Percentiles rank a stretch among this genome's conserved stretches.
Evolutionary conservation across 2,329 filamentous ascomycete genomes (phyloP).

Genomic region (Aspergillus sp.): DNA sequence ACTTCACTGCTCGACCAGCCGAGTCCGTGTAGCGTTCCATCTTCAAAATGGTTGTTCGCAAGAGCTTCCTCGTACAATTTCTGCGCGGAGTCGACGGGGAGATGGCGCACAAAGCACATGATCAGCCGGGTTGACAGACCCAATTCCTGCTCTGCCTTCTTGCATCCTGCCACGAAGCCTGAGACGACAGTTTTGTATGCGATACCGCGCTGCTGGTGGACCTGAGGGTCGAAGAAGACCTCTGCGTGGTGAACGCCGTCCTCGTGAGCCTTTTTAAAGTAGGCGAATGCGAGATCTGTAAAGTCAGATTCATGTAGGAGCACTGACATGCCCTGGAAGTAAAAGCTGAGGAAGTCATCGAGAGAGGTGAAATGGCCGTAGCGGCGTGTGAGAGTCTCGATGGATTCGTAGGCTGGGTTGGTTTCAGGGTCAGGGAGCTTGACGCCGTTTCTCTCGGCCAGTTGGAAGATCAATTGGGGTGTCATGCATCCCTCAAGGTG

Average conservation of each 20-base stretch:
- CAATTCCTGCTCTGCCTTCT: conserved; percentile 55
- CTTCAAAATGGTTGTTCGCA: conserved; percentile 32
- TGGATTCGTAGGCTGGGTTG: conserved; percentile 58
- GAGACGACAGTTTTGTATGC: conserved; percentile 56
- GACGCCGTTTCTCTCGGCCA: conserved; percentile 62
- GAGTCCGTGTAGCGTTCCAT: conserved; percentile 54
- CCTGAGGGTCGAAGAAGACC: conserved; percentile 76
- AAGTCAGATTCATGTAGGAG: conserved; percentile 62
- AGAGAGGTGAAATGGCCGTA: conserved; percentile 64
- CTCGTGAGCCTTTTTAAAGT: conserved; percentile 58
- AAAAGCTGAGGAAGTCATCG: conserved; percentile 71
- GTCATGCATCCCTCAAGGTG: conserved; percentile 72
- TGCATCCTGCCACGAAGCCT: conserved; percentile 57
- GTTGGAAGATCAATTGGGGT: conserved; percentile 61
- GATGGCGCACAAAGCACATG: conserved; percentile 65
- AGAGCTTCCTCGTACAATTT: conserved; percentile 36
- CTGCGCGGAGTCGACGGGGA: conserved; percentile 54
- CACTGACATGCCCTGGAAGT: conserved; percentile 69
- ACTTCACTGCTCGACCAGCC: conserved; percentile 61
- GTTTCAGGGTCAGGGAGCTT: conserved; percentile 47
- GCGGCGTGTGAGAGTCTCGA: conserved; percentile 52
- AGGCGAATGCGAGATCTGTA: conserved; percentile 63
- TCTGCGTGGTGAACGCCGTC: conserved; percentile 67
- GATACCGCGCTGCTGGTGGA: conserved; percentile 59
- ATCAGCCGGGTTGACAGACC: conserved; percentile 61